Evolutionary conservation across 176 grass and related monocot species (phyloP).

Genomic region (Lolium perenne): DNA sequence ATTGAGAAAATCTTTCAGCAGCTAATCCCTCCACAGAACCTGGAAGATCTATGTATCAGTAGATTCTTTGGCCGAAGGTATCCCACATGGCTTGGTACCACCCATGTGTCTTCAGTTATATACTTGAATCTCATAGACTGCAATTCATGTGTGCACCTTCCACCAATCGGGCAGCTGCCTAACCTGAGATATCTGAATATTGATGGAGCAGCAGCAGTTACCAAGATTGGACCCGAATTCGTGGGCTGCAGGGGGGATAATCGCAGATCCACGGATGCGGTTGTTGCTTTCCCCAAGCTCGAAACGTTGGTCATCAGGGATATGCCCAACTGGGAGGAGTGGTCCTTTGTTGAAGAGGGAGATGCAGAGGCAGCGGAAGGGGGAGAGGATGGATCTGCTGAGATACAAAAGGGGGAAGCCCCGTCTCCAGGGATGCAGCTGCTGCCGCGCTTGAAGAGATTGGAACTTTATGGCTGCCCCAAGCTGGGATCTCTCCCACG

Average conservation of each 20-base stretch:
- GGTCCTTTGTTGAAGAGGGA: constrained; percentile 27
- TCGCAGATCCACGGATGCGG: neutral
- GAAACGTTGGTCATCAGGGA: neutral
- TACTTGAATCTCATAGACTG: neutral
- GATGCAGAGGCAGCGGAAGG: neutral
- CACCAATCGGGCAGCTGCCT: neutral
- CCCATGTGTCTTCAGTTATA: neutral
- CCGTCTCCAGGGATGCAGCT: neutral
- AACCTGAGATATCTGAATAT: neutral
- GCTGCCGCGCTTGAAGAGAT: neutral
- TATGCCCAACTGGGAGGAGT: constrained; percentile 55
- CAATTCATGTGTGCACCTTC: neutral
- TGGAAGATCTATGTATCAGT: rapidly evolving
- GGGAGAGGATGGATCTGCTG: neutral
- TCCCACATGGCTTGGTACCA: constrained; percentile 1
- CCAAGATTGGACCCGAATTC: neutral
- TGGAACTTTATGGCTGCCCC: neutral
- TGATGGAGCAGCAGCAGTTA: neutral
- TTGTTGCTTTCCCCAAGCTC: constrained; percentile 1
- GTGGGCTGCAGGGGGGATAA: neutral
- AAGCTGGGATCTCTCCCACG: constrained; percentile 41
- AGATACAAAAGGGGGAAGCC: neutral
- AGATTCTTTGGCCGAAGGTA: neutral
- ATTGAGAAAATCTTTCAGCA: neutral
- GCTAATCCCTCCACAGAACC: neutral